phyloP scores from a whole-genome alignment of 2,329 filamentous ascomycete species.

The Alternaria solani region DNA sequence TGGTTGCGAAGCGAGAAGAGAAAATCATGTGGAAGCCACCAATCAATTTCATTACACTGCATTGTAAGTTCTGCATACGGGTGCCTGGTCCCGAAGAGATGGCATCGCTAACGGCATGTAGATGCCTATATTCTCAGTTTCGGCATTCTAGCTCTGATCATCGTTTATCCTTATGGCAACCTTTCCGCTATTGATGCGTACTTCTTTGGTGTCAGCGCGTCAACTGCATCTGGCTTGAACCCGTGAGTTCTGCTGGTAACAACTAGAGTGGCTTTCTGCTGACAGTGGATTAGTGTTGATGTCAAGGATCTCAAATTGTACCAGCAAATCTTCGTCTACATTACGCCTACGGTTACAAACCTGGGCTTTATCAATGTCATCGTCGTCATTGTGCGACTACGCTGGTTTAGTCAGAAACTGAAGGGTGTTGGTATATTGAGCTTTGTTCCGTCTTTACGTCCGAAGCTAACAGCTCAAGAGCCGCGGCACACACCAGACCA shows the following conservation, averaged over 20 bases:
- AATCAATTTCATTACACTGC: slow-evolving; percentile 79
- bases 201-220: slow-evolving; percentile 81
- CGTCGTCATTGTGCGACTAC: slow-evolving; percentile 90
- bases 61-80: slow-evolving; percentile 63
- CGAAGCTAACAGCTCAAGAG: slow-evolving; percentile 1
- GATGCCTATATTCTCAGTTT: slow-evolving; percentile 83
- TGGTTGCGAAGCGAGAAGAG: not conserved
- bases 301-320: slow-evolving; percentile 57
- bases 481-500: slow-evolving; percentile 66
- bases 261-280: slow-evolving; percentile 7
- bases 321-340: slow-evolving; percentile 58
- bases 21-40: slow-evolving; percentile 17
- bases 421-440: slow-evolving; percentile 71
- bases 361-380: slow-evolving; percentile 61
- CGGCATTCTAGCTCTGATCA: slow-evolving; percentile 76
- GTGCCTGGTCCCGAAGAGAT: not conserved
- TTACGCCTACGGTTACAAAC: slow-evolving; percentile 48
- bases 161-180: slow-evolving; percentile 72
- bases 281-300: slow-evolving; percentile 52
- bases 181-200: slow-evolving; percentile 85
- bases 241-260: slow-evolving; percentile 58
- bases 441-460: not conserved
- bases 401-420: slow-evolving; percentile 98
- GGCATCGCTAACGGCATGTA: slow-evolving; percentile 39
- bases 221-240: slow-evolving; percentile 94